Percentiles rank a stretch among this genome's conserved stretches.
Evolutionary conservation across 108 stramenopile species (phyloP).

Genomic region (Pelagomonas calceolata): DNA sequence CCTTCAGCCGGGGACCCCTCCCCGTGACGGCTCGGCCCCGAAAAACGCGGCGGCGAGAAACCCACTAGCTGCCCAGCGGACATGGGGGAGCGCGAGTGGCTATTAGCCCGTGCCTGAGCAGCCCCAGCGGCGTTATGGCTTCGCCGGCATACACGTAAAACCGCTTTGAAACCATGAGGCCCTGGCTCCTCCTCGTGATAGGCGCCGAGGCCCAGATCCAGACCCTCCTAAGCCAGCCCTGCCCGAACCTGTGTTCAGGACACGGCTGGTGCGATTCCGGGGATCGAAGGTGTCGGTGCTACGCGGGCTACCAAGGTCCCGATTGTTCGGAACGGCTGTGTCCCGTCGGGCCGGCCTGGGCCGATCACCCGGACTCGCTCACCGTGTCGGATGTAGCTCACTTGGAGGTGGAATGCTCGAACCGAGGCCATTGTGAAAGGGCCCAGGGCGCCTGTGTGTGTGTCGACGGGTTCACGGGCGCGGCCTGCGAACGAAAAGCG

Average conservation of each 20-base stretch:
- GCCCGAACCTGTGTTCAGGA: slow-evolving; percentile 14
- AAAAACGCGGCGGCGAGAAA: no score
- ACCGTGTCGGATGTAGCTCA: slow-evolving; percentile 31
- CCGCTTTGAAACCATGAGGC: no score
- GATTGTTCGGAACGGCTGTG: slow-evolving; percentile 37
- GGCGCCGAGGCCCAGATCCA: no score
- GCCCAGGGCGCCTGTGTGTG: slow-evolving; percentile 32
- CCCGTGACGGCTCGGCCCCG: no score
- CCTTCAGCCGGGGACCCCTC: no score
- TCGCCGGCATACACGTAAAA: no score
- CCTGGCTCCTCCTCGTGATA: no score
- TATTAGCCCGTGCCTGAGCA: no score
- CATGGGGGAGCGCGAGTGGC: no score
- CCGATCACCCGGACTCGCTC: slow-evolving; percentile 33
- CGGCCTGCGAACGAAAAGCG: slow-evolving; percentile 45
- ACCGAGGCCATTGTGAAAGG: slow-evolving; percentile 39
- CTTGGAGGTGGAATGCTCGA: slow-evolving; percentile 32
- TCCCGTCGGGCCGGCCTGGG: slow-evolving; percentile 35
- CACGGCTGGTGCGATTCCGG: slow-evolving; percentile 22
- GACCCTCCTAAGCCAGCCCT: no score
- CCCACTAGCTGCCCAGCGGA: no score
- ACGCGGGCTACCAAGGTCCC: slow-evolving; percentile 30
- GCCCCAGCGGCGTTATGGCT: no score
- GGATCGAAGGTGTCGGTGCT: slow-evolving; percentile 34
- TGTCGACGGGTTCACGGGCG: slow-evolving; percentile 36